phyloP scores from a whole-genome alignment of 73 alveolate genomes.

The Tetrahymena malaccensis region DNA sequence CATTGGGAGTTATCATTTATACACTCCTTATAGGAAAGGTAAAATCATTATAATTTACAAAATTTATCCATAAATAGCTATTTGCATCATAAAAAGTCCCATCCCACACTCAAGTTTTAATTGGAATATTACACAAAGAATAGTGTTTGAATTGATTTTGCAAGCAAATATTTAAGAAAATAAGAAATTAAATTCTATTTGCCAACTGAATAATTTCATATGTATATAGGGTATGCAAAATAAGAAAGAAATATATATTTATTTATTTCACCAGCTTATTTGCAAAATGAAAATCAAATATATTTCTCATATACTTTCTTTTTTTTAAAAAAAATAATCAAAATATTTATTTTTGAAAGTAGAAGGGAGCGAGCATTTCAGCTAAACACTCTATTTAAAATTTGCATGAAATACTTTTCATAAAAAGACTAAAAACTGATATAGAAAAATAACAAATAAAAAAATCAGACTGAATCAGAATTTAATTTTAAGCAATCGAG shows the following conservation, averaged over 20 bases:
- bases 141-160: background rate
- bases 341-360: background rate
- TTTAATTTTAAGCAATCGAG: background rate
- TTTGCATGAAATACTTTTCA: background rate
- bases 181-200: slow-evolving; percentile 40
- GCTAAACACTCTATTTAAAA: background rate
- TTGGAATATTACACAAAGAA: background rate
- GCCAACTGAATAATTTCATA: background rate
- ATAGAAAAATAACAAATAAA: background rate
- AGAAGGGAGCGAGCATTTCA: background rate
- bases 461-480: background rate
- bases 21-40: slow-evolving; percentile 51
- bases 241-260: background rate
- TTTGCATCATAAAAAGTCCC: background rate
- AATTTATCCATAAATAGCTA: background rate
- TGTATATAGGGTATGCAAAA: background rate
- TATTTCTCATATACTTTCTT: background rate
- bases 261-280: background rate
- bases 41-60: background rate
- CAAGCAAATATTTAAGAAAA: background rate
- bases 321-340: background rate
- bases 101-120: background rate
- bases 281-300: background rate
- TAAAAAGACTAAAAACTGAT: background rate
- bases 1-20: slow-evolving; percentile 71